Evolutionary conservation across 1,284 basidiomycete genomes (phyloP).

Genomic region (Phellopilus nigrolimitatus): DNA sequence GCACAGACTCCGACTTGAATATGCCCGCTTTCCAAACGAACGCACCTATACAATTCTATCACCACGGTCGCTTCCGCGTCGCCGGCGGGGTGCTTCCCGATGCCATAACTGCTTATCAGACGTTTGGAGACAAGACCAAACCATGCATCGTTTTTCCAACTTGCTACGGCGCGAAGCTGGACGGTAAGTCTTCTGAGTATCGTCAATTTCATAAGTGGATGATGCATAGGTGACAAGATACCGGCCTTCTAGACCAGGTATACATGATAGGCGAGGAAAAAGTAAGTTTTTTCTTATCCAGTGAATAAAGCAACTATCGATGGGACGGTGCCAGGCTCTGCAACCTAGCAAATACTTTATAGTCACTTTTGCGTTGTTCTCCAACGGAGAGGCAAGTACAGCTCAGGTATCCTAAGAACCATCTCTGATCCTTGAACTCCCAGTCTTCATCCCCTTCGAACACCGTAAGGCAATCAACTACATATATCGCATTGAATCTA

Average conservation of each 20-base stretch:
- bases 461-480: constrained; percentile 22
- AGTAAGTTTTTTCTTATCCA: background rate
- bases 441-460: constrained; percentile 32
- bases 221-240: constrained; percentile 11
- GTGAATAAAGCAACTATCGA: background rate
- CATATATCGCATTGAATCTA: too few relatives aligned
- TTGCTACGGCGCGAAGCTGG: constrained; percentile 36
- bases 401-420: background rate
- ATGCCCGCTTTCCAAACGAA: background rate
- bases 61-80: constrained; percentile 34
- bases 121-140: constrained; percentile 32
- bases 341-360: constrained; percentile 24
- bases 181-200: constrained; percentile 26
- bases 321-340: constrained; percentile 12
- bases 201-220: background rate
- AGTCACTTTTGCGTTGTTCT: constrained; percentile 24
- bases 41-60: constrained; percentile 32
- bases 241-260: constrained; percentile 20
- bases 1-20: background rate
- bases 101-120: constrained; percentile 36
- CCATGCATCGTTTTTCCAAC: constrained; percentile 38
- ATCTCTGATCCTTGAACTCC: too few relatives aligned
- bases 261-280: constrained; percentile 25
- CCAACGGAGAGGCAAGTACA: constrained; percentile 24
- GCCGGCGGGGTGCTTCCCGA: constrained; percentile 35